Conservation (phyloP, 2,329 filamentous ascomycete genomes). For the Ceratocystis variospora region DNA sequence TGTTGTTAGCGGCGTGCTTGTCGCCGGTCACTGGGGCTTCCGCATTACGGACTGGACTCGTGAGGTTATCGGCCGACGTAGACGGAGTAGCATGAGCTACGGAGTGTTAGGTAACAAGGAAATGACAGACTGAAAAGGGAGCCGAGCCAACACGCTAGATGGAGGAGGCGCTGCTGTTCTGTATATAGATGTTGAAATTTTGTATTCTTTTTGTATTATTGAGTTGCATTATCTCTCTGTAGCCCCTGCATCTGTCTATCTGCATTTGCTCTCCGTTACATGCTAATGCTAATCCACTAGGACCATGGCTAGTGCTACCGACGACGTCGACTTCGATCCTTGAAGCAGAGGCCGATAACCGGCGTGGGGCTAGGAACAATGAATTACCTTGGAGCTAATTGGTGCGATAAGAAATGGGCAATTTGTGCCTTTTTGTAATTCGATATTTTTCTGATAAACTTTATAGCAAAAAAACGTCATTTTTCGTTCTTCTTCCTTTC, state of each 20-base stretch:
- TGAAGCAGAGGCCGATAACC: slow-evolving; percentile 14
- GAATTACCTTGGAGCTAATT: slow-evolving; percentile 7
- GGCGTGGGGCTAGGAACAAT: slow-evolving; percentile 14
- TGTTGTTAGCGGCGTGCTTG: slow-evolving; percentile 76
- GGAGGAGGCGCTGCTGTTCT: not conserved
- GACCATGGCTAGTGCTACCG: too few species aligned
- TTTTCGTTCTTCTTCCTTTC: not conserved
- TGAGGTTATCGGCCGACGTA: slow-evolving; percentile 39
- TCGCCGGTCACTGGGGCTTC: slow-evolving; percentile 87
- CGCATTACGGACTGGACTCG: slow-evolving; percentile 65
- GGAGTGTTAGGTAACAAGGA: slow-evolving; percentile 39
- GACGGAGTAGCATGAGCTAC: slow-evolving; percentile 31
- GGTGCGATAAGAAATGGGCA: not conserved
- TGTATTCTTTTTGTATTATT: not conserved
- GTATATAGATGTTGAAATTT: slow-evolving; percentile 1
- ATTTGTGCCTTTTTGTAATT: not conserved
- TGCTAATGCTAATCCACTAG: not conserved
- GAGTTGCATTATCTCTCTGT: not conserved
- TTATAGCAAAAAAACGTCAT: not conserved
- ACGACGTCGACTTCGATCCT: not conserved
- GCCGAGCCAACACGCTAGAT: not conserved
- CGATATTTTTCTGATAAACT: not conserved
- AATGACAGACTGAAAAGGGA: slow-evolving; percentile 16
- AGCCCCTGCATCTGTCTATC: not conserved
- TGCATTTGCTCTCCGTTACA: not conserved